Evolutionary conservation across 345 rosid genomes (phyloP).

Genomic region (Pistacia integerrima): DNA sequence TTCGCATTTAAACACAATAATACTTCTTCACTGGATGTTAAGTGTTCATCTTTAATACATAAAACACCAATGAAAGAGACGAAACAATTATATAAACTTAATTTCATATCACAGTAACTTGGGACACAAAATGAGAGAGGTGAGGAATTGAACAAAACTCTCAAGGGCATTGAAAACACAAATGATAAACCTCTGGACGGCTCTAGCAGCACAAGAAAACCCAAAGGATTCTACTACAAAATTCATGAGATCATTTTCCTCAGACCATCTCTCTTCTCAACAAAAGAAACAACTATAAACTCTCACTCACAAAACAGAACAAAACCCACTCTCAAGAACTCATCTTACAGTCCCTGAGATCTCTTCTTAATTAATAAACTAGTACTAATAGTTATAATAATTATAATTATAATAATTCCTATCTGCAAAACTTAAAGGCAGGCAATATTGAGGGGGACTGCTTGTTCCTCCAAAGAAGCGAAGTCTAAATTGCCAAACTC

Average conservation of each 20-base stretch:
- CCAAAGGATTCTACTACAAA: conserved; percentile 33
- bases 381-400: neutral
- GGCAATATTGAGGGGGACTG: conserved; percentile 40
- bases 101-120: conserved; percentile 6
- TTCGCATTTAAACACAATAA: no score
- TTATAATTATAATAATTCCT: conserved; percentile 23
- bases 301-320: conserved; percentile 27
- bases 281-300: conserved; percentile 16
- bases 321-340: conserved; percentile 22
- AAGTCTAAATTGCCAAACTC: conserved; percentile 53
- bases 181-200: conserved; percentile 45
- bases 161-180: neutral
- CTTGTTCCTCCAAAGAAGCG: conserved; percentile 29
- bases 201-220: conserved; percentile 68
- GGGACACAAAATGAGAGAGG: conserved; percentile 5
- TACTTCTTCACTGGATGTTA: no score
- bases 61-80: no score
- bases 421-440: conserved; percentile 93
- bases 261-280: neutral
- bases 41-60: no score
- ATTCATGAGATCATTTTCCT: conserved; percentile 22
- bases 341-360: conserved; percentile 23
- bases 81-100: neutral
- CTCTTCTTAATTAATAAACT: conserved; percentile 1
- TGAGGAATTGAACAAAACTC: conserved; percentile 15